phyloP scores from a whole-genome alignment of 257 asterid genomes.

The Pogostemon cablin region DNA sequence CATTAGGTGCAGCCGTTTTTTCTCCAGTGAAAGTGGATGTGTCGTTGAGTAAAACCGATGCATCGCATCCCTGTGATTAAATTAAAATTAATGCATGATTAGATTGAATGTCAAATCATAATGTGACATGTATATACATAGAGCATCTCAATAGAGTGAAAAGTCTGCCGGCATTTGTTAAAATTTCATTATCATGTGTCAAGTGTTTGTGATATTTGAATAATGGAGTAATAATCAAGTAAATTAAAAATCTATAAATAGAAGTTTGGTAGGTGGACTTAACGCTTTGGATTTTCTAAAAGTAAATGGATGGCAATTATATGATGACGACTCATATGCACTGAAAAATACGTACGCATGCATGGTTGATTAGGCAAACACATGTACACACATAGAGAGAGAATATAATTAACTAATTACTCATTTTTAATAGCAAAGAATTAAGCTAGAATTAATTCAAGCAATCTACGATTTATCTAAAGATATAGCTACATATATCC shows the following conservation, averaged over 20 bases:
- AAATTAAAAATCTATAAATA: too few relatives aligned
- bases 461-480: too few relatives aligned
- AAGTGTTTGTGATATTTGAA: neutral
- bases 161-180: slow-evolving; percentile 13
- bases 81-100: neutral
- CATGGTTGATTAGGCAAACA: neutral
- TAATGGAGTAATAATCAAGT: too few relatives aligned
- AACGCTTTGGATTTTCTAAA: neutral
- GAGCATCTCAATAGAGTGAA: neutral
- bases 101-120: neutral
- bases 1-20: slow-evolving; percentile 61
- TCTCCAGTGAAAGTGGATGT: slow-evolving; percentile 70
- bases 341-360: neutral
- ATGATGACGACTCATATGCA: too few relatives aligned
- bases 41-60: slow-evolving; percentile 69
- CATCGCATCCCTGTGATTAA: slow-evolving; percentile 72
- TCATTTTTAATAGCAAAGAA: too few relatives aligned
- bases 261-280: neutral
- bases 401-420: neutral
- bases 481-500: too few relatives aligned
- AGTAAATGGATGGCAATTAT: too few relatives aligned
- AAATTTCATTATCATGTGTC: slow-evolving; percentile 10
- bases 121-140: too few relatives aligned
- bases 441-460: too few relatives aligned
- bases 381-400: neutral